These are phyloP conservation scores for Cyberlindnera mycetangii DNA, from an alignment of 805 yeast genomes.

Conservation along the genomic window DNA sequence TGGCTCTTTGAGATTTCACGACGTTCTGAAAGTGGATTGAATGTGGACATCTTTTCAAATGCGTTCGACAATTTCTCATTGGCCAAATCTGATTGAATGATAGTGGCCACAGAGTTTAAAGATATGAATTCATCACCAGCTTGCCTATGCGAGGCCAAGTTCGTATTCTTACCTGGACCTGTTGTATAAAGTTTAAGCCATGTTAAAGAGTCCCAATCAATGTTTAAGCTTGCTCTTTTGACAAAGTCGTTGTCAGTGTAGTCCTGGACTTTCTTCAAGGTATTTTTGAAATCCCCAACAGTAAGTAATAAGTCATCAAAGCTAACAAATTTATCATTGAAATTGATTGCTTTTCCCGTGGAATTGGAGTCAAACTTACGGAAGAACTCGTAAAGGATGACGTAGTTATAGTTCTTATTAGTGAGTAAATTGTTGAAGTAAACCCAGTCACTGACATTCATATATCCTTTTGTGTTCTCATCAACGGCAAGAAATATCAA, in stretches of 20 bases:
- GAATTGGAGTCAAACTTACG: slow-evolving; percentile 40
- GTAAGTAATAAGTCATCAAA: slow-evolving; percentile 36
- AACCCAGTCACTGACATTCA: slow-evolving; percentile 69
- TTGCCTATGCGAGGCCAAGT: not conserved
- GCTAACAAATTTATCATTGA: slow-evolving; percentile 35
- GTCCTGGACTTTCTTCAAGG: slow-evolving; percentile 32
- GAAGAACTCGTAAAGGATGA: slow-evolving; percentile 52
- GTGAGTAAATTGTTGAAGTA: slow-evolving; percentile 57
- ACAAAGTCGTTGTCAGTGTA: slow-evolving; percentile 31
- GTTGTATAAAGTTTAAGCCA: slow-evolving; percentile 20
- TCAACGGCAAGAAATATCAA: slow-evolving; percentile 82
- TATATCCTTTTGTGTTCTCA: slow-evolving; percentile 61
- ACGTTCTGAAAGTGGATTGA: slow-evolving; percentile 29
- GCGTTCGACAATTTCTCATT: slow-evolving; percentile 31
- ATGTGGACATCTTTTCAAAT: slow-evolving; percentile 29
- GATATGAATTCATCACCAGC: slow-evolving; percentile 30
- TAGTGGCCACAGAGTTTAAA: slow-evolving; percentile 38
- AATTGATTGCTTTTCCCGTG: slow-evolving; percentile 34
- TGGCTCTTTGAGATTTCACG: slow-evolving; percentile 36
- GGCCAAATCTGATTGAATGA: slow-evolving; percentile 39
- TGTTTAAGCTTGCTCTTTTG: slow-evolving; percentile 30
- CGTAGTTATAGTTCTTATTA: slow-evolving; percentile 46
- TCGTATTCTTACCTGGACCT: slow-evolving; percentile 11
- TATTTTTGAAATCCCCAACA: slow-evolving; percentile 30
- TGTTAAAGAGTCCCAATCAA: slow-evolving; percentile 34